Evolutionary conservation across 2,329 filamentous ascomycete genomes (phyloP).

Genomic region (Ceratocystis smalleyi): DNA sequence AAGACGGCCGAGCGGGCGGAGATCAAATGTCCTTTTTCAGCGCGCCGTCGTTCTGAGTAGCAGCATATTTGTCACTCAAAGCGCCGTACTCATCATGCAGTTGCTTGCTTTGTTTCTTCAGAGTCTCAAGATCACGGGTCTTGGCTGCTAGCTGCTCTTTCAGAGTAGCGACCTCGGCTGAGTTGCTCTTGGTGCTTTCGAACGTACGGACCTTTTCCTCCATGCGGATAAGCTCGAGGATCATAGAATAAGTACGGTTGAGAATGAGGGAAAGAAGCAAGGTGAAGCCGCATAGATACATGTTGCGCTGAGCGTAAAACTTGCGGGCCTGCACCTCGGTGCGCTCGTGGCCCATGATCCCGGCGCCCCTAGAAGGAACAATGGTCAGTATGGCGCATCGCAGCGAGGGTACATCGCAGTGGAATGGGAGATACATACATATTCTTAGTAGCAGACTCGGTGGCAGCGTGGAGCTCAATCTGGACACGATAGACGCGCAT

Average conservation of each 20-base stretch:
- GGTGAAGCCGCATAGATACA: conserved; percentile 99
- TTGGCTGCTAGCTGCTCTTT: conserved; percentile 60
- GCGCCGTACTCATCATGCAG: conserved; percentile 73
- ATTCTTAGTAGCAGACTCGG: conserved; percentile 38
- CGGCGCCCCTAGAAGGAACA: conserved; percentile 29
- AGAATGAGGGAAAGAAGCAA: conserved; percentile 96
- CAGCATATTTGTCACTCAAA: conserved; percentile 66
- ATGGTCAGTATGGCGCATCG: conserved; percentile 1
- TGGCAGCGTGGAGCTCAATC: conserved; percentile 61
- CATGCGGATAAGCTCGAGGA: conserved; percentile 75
- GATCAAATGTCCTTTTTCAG: conserved; percentile 43
- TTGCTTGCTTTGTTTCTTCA: conserved; percentile 85
- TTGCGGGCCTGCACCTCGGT: conserved; percentile 98
- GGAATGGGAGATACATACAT: conserved; percentile 26
- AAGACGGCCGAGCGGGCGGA: too few relatives aligned
- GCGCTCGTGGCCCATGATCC: conserved; percentile 77
- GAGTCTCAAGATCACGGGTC: conserved; percentile 65
- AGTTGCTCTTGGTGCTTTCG: conserved; percentile 45
- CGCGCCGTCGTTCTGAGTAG: conserved; percentile 35
- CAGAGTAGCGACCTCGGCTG: conserved; percentile 57
- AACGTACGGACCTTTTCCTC: conserved; percentile 81
- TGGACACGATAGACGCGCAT: conserved; percentile 93
- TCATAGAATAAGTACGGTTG: conserved; percentile 98
- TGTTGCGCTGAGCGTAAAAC: conserved; percentile 99
- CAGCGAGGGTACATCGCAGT: neutral